A percentile compares a stretch with the other conserved stretches of the same genome.
These are phyloP conservation scores for Acanthamoeba healyi DNA, from an alignment of 208 protist genomes.

Conservation along the genomic window DNA sequence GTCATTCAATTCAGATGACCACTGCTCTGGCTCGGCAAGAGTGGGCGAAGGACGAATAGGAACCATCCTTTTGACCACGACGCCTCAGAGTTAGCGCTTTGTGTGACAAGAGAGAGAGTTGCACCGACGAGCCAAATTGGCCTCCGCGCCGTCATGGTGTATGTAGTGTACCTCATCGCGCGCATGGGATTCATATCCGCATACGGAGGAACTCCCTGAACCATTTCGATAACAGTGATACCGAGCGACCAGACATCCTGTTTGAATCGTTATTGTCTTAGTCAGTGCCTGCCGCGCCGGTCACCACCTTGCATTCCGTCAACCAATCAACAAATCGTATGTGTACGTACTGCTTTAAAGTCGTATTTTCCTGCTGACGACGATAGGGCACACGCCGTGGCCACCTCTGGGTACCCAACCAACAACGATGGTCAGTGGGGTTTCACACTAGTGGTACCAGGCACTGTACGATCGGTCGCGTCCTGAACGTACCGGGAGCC, in stretches of 20 bases:
- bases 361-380: conserved; percentile 16
- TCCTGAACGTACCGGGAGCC: conserved; percentile 41
- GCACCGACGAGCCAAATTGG: too few species aligned
- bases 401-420: conserved; percentile 8
- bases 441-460: too few species aligned
- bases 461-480: too few species aligned
- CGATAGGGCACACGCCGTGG: not conserved
- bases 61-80: conserved; percentile 5
- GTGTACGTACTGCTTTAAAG: conserved; percentile 28
- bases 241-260: conserved; percentile 74
- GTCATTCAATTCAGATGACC: conserved; percentile 43
- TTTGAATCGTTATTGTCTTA: too few species aligned
- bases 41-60: conserved; percentile 14
- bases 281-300: too few species aligned
- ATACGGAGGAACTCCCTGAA: not conserved
- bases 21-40: conserved; percentile 33
- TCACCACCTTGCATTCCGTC: too few species aligned
- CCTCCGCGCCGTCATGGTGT: too few species aligned
- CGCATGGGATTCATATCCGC: conserved; percentile 55
- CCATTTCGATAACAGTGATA: conserved; percentile 74
- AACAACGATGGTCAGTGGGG: too few species aligned
- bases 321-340: too few species aligned
- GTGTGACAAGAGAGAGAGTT: too few species aligned
- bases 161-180: conserved; percentile 38
- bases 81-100: not conserved